Base-by-base conservation (phyloP, 2,329 filamentous ascomycete species). In the Scolecobasidium constrictum region DNA sequence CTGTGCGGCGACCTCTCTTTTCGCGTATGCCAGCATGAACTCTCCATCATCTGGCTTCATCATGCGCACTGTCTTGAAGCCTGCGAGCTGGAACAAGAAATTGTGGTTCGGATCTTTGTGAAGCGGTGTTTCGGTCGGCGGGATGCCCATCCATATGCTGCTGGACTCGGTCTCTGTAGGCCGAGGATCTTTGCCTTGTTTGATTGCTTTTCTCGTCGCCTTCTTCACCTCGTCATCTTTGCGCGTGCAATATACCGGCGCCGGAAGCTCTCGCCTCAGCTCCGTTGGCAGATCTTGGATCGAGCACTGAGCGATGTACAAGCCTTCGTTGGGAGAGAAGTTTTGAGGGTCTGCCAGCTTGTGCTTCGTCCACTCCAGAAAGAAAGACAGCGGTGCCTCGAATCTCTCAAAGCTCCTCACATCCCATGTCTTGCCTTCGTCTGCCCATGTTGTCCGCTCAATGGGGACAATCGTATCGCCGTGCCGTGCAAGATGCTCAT, bases 21-120 rank as follows among this genome's bases (percentile, higher is more conserved):
- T 31, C n/a, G 26, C 26, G n/a, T 31, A 31, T n/a, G 26, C 26
- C 9, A 31, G 26, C 26, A 31, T 31, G 26, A 53, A 60, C 37
- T 73, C 64, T 1, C 92, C 92, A 3, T 67, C 54, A 0, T 61
- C 55, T 0, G 87, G 86, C 4, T 69, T 64, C 45, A 90, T 69
- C 11, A 95, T 57, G n/a, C 87, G 72, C 13, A 95, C 67, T 0
- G 65, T 58, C 61, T 98, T 98, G 40, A 56, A 61, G 3, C 85
- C 78, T 13, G 76, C 77, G 11, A 96, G 61, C 61, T 98, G 92
- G 36, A 85, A 77, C 57, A 96, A 94, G 0, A 95, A 54, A 56
- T 98, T 98, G 0, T 86, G 86, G 53, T 96, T 96, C 1, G 92
- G 92, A 54, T 98, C 92, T 43, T 83, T 77, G 61, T 98, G 92